phyloP scores from a whole-genome alignment of 139 green algal genomes.

The Raphidocelis subcapitata region DNA sequence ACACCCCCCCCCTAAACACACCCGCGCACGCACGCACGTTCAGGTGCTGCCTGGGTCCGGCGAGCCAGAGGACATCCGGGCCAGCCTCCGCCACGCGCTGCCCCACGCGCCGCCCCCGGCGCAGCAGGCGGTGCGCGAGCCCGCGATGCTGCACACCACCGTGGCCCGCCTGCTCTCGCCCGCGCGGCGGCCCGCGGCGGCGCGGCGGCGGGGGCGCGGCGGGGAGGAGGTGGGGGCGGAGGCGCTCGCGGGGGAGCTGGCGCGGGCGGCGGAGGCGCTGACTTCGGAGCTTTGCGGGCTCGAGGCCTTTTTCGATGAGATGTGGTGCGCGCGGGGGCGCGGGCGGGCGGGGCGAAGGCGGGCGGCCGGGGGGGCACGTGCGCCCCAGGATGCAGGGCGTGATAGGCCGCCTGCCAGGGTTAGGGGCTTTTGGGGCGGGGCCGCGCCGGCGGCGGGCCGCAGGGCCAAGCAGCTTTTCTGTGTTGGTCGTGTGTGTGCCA shows the following conservation, averaged over 20 bases:
- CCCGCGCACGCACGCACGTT: conserved; percentile 9
- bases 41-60: conserved; percentile 13
- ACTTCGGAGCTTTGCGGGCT: conserved; percentile 27
- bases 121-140: conserved; percentile 54
- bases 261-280: conserved; percentile 5
- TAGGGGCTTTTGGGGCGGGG: too few species aligned
- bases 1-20: neutral
- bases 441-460: too few species aligned
- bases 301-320: conserved; percentile 18
- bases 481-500: too few species aligned
- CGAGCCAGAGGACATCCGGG: conserved; percentile 39
- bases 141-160: conserved; percentile 67
- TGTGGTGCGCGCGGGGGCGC: neutral
- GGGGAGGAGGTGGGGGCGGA: neutral
- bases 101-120: conserved; percentile 44
- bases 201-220: neutral
- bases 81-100: conserved; percentile 41
- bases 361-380: neutral
- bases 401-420: neutral
- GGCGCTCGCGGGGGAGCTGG: neutral
- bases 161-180: conserved; percentile 55
- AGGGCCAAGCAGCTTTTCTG: too few species aligned
- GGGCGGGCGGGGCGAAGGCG: neutral
- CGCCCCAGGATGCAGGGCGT: neutral
- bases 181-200: conserved; percentile 3